Conservation (phyloP, 1,284 basidiomycete genomes). For the Schizophyllum amplum region DNA sequence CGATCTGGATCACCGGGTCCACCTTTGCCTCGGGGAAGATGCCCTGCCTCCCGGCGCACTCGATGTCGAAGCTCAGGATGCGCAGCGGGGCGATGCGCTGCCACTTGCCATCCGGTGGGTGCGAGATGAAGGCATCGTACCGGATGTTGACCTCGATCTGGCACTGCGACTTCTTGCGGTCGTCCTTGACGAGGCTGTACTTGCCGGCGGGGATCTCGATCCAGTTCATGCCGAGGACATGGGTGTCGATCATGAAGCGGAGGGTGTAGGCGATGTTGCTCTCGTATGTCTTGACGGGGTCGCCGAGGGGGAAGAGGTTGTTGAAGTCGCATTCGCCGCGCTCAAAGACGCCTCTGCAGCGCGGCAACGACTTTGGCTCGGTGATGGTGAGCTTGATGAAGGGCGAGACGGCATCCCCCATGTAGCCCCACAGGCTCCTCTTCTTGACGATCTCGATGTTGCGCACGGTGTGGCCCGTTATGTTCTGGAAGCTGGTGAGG, state of each 20-base stretch:
- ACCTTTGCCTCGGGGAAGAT: slow-evolving; percentile 85
- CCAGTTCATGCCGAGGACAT: slow-evolving; percentile 97
- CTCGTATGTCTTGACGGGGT: slow-evolving; percentile 66
- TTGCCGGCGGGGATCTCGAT: slow-evolving; percentile 80
- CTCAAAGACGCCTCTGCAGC: slow-evolving; percentile 88
- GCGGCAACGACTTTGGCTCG: slow-evolving; percentile 72
- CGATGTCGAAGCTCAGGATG: slow-evolving; percentile 94
- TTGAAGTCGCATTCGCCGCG: slow-evolving; percentile 72
- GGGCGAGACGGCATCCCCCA: slow-evolving; percentile 66
- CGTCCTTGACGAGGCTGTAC: slow-evolving; percentile 54
- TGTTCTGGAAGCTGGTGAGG: slow-evolving; percentile 16
- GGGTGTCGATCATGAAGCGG: slow-evolving; percentile 94
- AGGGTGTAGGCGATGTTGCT: slow-evolving; percentile 87
- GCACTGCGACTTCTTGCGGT: slow-evolving; percentile 68
- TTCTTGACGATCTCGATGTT: slow-evolving; percentile 58
- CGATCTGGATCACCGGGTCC: slow-evolving; percentile 95
- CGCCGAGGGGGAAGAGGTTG: slow-evolving; percentile 49
- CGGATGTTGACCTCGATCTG: slow-evolving; percentile 76
- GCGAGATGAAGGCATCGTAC: slow-evolving; percentile 78
- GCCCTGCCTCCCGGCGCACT: slow-evolving; percentile 93
- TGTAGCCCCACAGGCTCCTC: slow-evolving; percentile 81
- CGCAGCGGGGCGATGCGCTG: slow-evolving; percentile 84
- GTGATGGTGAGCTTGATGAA: slow-evolving; percentile 80
- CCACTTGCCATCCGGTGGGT: slow-evolving; percentile 86
- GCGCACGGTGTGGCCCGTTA: slow-evolving; percentile 29